Conservation (phyloP, 805 yeast genomes). For the Lipomyces orientalis region DNA sequence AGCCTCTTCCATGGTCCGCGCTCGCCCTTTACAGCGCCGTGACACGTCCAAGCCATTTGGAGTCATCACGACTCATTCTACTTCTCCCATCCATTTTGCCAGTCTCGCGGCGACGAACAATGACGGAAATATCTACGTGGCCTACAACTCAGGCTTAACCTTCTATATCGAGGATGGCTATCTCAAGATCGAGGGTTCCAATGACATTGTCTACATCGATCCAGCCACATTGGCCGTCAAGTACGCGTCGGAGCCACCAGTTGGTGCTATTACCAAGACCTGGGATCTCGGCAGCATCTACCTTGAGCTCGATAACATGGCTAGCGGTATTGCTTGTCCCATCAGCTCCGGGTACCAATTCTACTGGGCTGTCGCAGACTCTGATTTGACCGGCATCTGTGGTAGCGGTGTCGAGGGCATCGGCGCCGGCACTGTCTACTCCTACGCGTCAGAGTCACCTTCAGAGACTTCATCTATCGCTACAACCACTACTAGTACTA, state of each 20-base stretch:
- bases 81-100: conserved; percentile 25
- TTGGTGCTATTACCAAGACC: conserved; percentile 16
- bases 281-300: conserved; percentile 19
- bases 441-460: background rate
- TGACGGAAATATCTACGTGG: conserved; percentile 23
- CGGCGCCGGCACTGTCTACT: conserved; percentile 21
- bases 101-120: conserved; percentile 9
- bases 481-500: background rate
- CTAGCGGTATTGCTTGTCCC: conserved; percentile 24
- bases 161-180: conserved; percentile 17
- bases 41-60: conserved; percentile 17
- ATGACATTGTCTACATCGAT: conserved; percentile 28
- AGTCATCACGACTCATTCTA: conserved; percentile 28
- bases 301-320: conserved; percentile 21
- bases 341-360: conserved; percentile 15
- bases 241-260: conserved; percentile 19
- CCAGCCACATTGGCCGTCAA: conserved; percentile 18
- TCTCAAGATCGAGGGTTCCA: conserved; percentile 23
- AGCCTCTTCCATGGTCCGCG: background rate
- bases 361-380: conserved; percentile 20
- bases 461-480: conserved; percentile 4
- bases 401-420: conserved; percentile 13
- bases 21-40: conserved; percentile 6
- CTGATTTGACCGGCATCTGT: conserved; percentile 10
- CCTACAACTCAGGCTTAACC: background rate